Percentiles rank a stretch among this genome's conserved stretches.
Evolutionary conservation across 352 stramenopile genomes (phyloP).

Genomic region (Hyphochytrium catenoides): DNA sequence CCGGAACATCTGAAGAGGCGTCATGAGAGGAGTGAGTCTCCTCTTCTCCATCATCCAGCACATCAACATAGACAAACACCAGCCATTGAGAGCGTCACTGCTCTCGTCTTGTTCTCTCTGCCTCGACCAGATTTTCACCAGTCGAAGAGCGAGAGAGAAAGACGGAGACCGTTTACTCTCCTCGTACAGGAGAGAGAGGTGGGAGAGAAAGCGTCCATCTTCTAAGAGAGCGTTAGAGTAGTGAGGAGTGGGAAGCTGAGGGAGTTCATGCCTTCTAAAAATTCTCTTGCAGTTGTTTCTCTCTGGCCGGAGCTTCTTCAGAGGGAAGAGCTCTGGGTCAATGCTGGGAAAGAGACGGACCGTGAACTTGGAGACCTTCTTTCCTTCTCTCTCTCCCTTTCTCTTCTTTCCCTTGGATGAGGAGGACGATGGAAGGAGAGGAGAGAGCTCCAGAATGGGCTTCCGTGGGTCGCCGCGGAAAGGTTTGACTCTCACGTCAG

Average conservation of each 20-base stretch:
- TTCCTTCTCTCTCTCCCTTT: constrained; percentile 17
- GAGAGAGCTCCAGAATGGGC: constrained; percentile 27
- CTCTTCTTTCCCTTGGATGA: constrained; percentile 14
- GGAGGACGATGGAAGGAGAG: no score
- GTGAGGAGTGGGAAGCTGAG: constrained; percentile 33
- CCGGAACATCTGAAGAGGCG: constrained; percentile 60
- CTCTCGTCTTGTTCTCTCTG: constrained; percentile 46
- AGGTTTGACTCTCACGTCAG: constrained; percentile 16
- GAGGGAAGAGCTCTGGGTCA: constrained; percentile 35
- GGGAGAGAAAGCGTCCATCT: constrained; percentile 53
- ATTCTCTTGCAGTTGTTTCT: constrained; percentile 52
- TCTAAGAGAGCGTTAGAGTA: constrained; percentile 77
- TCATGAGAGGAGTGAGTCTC: constrained; percentile 29
- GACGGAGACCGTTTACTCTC: constrained; percentile 27
- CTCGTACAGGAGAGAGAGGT: constrained; percentile 48
- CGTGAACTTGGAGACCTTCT: constrained; percentile 17
- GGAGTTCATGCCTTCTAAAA: constrained; percentile 41
- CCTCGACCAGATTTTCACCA: constrained; percentile 62
- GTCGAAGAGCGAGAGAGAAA: constrained; percentile 42
- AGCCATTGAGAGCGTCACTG: constrained; percentile 53
- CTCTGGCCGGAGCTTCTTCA: constrained; percentile 39
- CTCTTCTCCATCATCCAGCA: constrained; percentile 49
- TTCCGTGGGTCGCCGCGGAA: constrained; percentile 55
- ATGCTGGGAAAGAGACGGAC: constrained; percentile 47
- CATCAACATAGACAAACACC: constrained; percentile 50